Conservation (phyloP, 495 filamentous ascomycete species). For the Lasiosphaeris hirsuta region DNA sequence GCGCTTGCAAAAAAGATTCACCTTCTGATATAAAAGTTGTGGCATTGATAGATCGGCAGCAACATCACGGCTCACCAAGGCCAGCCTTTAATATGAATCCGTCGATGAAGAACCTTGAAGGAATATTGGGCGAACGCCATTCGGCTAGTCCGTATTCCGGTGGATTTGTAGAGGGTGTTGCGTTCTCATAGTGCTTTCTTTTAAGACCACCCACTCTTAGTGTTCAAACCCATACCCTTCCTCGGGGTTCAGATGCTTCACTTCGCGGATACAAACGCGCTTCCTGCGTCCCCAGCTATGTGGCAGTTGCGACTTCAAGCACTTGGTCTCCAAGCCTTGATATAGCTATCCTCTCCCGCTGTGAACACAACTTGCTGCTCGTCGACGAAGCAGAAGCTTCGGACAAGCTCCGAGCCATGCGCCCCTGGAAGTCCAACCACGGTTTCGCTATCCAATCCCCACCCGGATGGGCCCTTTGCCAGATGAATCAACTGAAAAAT, state of each 20-base stretch:
- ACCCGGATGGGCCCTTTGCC: conserved; percentile 49
- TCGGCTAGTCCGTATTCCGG: no score
- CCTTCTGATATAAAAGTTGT: conserved; percentile 20
- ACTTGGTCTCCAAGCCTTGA: conserved; percentile 59
- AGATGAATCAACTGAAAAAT: conserved; percentile 67
- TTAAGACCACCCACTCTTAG: no score
- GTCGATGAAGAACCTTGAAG: neutral
- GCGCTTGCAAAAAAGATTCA: neutral
- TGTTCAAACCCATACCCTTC: no score
- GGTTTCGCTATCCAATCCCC: conserved; percentile 58
- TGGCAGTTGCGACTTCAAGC: no score
- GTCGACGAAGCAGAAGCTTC: conserved; percentile 72
- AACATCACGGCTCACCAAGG: conserved; percentile 10
- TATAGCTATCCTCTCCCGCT: conserved; percentile 72
- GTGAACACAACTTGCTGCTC: conserved; percentile 70
- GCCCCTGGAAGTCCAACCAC: conserved; percentile 67
- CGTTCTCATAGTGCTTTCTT: no score
- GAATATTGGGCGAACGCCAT: no score
- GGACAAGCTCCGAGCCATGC: conserved; percentile 80
- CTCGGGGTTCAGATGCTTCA: no score
- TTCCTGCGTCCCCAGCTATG: no score
- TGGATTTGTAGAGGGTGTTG: no score
- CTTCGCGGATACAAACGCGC: no score
- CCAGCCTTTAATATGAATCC: conserved; percentile 25
- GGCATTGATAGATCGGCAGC: conserved; percentile 19